Evolutionary conservation across 768 basidiomycete genomes (phyloP).

Genomic region (Boletus subcaerulescens): DNA sequence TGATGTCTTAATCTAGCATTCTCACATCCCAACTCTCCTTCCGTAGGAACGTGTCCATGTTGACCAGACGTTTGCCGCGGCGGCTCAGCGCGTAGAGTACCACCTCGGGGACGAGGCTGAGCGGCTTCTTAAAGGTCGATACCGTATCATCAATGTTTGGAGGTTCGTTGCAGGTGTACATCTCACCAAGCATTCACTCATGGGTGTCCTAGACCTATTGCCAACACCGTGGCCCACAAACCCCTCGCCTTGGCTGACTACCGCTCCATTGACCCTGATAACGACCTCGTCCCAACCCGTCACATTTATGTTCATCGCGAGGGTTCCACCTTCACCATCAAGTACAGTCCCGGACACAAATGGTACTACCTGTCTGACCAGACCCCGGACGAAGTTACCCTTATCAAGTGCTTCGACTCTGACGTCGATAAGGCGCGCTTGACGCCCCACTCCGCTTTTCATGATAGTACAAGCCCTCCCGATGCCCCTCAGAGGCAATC

Average conservation of each 20-base stretch:
- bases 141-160: slow-evolving; percentile 48
- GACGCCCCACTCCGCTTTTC: slow-evolving; percentile 44
- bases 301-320: slow-evolving; percentile 35
- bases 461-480: slow-evolving; percentile 32
- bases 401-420: slow-evolving; percentile 48
- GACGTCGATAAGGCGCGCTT: slow-evolving; percentile 37
- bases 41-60: slow-evolving; percentile 40
- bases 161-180: slow-evolving; percentile 17
- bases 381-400: slow-evolving; percentile 39
- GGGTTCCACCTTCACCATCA: slow-evolving; percentile 36
- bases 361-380: slow-evolving; percentile 41
- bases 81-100: slow-evolving; percentile 35
- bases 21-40: neutral
- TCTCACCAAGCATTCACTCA: neutral
- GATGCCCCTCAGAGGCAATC: slow-evolving; percentile 41
- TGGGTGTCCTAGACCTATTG: slow-evolving; percentile 30
- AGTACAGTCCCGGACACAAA: slow-evolving; percentile 34
- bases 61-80: slow-evolving; percentile 41
- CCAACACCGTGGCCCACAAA: slow-evolving; percentile 36
- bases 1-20: neutral
- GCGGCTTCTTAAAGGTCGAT: slow-evolving; percentile 38
- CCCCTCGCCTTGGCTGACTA: slow-evolving; percentile 44
- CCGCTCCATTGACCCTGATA: slow-evolving; percentile 33
- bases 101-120: slow-evolving; percentile 42
- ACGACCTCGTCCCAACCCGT: slow-evolving; percentile 38